Base-by-base conservation (phyloP, 2,329 filamentous ascomycete species). In the Aspergillus flavus region DNA sequence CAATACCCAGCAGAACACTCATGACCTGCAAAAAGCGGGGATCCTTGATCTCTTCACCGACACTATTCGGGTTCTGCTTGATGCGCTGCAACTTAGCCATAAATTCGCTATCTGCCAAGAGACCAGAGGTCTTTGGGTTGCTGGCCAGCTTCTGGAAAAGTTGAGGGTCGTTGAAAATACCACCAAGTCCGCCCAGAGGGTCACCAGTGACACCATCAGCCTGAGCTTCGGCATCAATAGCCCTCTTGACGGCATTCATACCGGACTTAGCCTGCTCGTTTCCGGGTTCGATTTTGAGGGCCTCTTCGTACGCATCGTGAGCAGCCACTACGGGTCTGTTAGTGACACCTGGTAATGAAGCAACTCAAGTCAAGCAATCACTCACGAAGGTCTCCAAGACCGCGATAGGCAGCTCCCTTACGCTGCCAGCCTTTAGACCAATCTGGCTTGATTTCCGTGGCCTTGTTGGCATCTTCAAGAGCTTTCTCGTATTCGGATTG, bases 371-470 rank as follows among this genome's bases (percentile, higher is more conserved):
- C 39, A 28, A 10, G 41, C 7, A 23, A 53, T 39, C n/a, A 76
- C 83, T 66, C 82, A 87, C 85, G 72, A 26, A 98, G 85, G 76
- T 99, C 93, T 58, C 94, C 92, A 64, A 89, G 83, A 53, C 95
- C 95, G 78, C 97, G 95, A 39, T 94, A 85, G 61, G 95, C 95
- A 67, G 93, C 90, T 69, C 94, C 95, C 79, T 97, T 97, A 65
- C 95, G 89, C 63, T 91, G 90, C 91, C 93, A 97, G 69, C 95
- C 95, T 82, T 98, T 98, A 64, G 93, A 89, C 95, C 95, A 99
- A 84, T 98, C 95, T 14, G 94, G 91, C 85, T 99, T 98, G 78
- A 99, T 84, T 80, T 96, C 88, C 61, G 91, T 96, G 3, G 93
- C 95, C 86, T 97, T 97, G 76, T 90, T 90, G 62, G 95, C 95